These are phyloP conservation scores for Actinidia polygama DNA, from an alignment of 179 eudicot species.

Conservation along the genomic window DNA sequence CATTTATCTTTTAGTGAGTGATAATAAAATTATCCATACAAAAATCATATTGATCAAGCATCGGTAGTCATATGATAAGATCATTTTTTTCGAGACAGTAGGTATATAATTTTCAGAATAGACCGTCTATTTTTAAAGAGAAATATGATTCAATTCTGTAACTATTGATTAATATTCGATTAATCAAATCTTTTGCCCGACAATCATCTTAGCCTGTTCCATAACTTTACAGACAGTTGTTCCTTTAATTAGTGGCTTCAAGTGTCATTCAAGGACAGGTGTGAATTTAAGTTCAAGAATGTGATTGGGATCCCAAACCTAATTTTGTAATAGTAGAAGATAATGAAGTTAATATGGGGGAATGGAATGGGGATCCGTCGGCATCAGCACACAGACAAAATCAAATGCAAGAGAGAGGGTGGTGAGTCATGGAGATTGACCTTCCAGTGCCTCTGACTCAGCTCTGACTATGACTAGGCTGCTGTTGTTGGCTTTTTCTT, in stretches of 20 bases:
- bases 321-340: constrained; percentile 2
- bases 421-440: constrained; percentile 11
- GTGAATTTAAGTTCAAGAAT: not conserved
- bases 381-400: not conserved
- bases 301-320: not conserved
- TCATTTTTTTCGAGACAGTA: too few relatives aligned
- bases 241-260: not conserved
- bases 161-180: too few relatives aligned
- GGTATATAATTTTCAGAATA: too few relatives aligned
- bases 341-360: not conserved
- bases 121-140: too few relatives aligned
- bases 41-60: too few relatives aligned
- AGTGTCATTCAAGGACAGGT: not conserved
- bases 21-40: too few relatives aligned
- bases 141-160: too few relatives aligned
- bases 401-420: not conserved
- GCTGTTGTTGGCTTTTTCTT: not conserved
- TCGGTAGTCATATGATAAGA: too few relatives aligned
- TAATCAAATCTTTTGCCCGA: too few relatives aligned
- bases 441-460: constrained; percentile 20
- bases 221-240: too few relatives aligned
- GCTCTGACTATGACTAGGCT: constrained; percentile 25
- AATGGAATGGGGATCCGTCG: constrained; percentile 9
- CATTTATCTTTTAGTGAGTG: too few relatives aligned
- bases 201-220: too few relatives aligned